Evolutionary conservation across 1,139 yeast genomes (phyloP).

Genomic region (Lodderomyces margitis): DNA sequence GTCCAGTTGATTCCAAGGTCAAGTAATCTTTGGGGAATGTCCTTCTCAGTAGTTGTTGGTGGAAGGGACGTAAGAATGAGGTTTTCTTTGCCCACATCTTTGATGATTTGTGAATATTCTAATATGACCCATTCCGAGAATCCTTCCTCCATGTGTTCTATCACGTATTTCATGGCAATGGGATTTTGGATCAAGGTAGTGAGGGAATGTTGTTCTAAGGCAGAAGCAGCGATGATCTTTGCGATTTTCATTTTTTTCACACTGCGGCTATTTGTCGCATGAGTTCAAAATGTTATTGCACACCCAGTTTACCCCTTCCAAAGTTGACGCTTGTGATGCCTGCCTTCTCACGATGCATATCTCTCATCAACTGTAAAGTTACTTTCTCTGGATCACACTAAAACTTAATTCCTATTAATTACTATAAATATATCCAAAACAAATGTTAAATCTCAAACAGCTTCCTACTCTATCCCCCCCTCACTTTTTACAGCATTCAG

Average conservation of each 20-base stretch:
- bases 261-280: too few species aligned
- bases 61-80: conserved; percentile 79
- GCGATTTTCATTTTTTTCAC: background rate
- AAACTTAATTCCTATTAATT: background rate
- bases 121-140: conserved; percentile 94
- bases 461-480: background rate
- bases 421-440: background rate
- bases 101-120: conserved; percentile 79
- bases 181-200: background rate
- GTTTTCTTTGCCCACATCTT: conserved; percentile 77
- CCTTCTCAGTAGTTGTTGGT: conserved; percentile 52
- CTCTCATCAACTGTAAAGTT: background rate
- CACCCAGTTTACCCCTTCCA: too few species aligned
- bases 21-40: conserved; percentile 61
- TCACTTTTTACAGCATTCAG: conserved; percentile 21
- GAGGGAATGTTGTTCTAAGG: background rate
- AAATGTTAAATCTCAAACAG: background rate
- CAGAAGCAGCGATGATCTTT: background rate
- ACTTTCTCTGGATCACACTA: background rate
- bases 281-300: too few species aligned
- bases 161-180: conserved; percentile 73
- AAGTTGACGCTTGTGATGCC: too few species aligned
- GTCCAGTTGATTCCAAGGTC: conserved; percentile 82
- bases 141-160: conserved; percentile 97
- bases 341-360: too few species aligned